Base-by-base conservation (phyloP, 2,329 filamentous ascomycete species). In the Scopulariopsis brevicaulis region DNA sequence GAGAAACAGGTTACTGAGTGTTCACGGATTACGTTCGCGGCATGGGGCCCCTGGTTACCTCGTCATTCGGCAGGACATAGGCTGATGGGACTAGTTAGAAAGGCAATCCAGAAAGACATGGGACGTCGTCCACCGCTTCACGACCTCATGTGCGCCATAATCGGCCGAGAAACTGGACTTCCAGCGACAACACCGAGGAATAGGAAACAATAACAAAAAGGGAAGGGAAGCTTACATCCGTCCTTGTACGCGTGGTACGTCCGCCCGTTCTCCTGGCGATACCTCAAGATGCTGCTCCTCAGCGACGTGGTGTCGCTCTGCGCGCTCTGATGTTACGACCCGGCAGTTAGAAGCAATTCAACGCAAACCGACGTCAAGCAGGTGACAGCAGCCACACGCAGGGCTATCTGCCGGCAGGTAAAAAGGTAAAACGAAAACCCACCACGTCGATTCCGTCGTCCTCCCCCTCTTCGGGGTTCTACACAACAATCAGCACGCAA, bases 191-290 rank as follows among this genome's bases (percentile, higher is more conserved):
- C 34, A 14, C 7, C 34, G 14, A 8, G 34, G 34, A 37, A 37
- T 37, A 37, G 34, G 40, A 46, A n/a, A 46, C 18, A 46, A 22
- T 2, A 48, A 48, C 18, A 48, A 22, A n/a, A 48, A 6, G 20
- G 43, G 43, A 4, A n/a, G 40, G 15, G 37, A 14, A 18, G 22
- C 58, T 59, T 25, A 59, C 58, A 59, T 20, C 67, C 65, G 12
- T 69, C 68, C 24, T 67, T 67, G 52, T 65, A 67, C 0, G 60
- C 63, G 35, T 68, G 66, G n/a, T 68, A 68, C 0, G 64, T 66
- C 12, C 66, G 62, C 1, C 66, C 66, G 12, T 68, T 67, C 25
- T 68, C 66, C 20, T 63, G 43, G 8, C 65, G 62, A 24, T 66
- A 67, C 3, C 58, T 61, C 1, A 65, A 56, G 5, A 67, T 63